Base-by-base conservation (phyloP, 1,284 basidiomycete species). In the Tilletia setariae region DNA sequence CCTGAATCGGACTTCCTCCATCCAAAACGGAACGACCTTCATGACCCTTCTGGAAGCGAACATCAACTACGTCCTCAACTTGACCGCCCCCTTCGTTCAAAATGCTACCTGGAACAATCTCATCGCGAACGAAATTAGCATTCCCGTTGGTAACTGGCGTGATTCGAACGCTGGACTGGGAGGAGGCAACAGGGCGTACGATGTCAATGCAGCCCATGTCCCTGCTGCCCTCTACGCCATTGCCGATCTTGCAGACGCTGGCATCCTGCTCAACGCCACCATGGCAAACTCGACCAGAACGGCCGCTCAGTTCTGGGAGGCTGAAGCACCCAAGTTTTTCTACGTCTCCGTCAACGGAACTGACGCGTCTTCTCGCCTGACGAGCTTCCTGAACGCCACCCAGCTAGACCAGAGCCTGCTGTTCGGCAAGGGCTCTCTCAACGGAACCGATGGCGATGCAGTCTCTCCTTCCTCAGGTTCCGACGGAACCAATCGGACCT, bases 121-220 rank as follows among this genome's bases (percentile, higher is more conserved):
- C 32, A 83, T 85, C 56, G 78, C 84, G 40, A 81, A 85, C 30
- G 73, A 80, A 28, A 80, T 83, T 6, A 81, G 84, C 0, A 71
- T 83, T 46, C 75, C 78, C 6, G 83, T 85, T 0, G 86, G 86
- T 0, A 85, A 87, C 72, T 87, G 86, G 86, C 78, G 86, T 53
- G 86, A 87, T 74, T 86, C 85, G 30, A 84, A 84, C 68, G 74
- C 84, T 59, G 86, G 86, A 0, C 76, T 86, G 0, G 86, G 86
- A 8, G 86, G 83, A 72, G 86, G 86, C 2, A 79, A 79, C 43
- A 85, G 85, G 66, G 85, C 86, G 8, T 86, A 86, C 71, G 86
- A 87, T 72, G 85, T 87, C 30, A 85, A 85, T 66, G 76, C 83
- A 35, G 86, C 86, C 1, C 80, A 87, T 23, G 84, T 86, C 3